phyloP scores from a whole-genome alignment of 257 asterid genomes.

The Mitragyna speciosa region DNA sequence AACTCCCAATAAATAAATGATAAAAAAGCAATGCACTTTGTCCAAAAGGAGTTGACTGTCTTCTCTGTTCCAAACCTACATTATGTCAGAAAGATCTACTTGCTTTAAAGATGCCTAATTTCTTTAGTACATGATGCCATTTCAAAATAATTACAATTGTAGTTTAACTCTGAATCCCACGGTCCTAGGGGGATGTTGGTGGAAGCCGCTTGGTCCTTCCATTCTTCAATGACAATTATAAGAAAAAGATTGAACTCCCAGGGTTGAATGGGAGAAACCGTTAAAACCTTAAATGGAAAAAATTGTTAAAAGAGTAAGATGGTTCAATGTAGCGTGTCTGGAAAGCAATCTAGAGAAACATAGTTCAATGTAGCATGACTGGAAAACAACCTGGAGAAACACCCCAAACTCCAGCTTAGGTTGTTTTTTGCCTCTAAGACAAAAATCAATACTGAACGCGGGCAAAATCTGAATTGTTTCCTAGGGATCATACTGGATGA shows the following conservation, averaged over 20 bases:
- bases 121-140: neutral
- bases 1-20: neutral
- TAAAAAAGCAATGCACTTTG: neutral
- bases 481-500: no score
- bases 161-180: neutral
- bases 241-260: no score
- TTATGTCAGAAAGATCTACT: neutral
- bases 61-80: neutral
- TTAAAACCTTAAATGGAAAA: no score
- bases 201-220: neutral
- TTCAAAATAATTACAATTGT: no score
- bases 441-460: neutral
- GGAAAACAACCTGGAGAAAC: no score
- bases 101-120: neutral
- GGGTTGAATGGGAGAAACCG: no score
- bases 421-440: neutral
- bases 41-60: no score
- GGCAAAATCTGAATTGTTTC: neutral
- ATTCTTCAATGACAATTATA: neutral
- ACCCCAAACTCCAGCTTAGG: no score
- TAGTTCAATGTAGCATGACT: no score
- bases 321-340: no score
- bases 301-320: no score
- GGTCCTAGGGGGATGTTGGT: neutral
- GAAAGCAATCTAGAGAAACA: no score